phyloP scores from a whole-genome alignment of 2,329 filamentous ascomycete species.

The Penicillium brevicompactum region DNA sequence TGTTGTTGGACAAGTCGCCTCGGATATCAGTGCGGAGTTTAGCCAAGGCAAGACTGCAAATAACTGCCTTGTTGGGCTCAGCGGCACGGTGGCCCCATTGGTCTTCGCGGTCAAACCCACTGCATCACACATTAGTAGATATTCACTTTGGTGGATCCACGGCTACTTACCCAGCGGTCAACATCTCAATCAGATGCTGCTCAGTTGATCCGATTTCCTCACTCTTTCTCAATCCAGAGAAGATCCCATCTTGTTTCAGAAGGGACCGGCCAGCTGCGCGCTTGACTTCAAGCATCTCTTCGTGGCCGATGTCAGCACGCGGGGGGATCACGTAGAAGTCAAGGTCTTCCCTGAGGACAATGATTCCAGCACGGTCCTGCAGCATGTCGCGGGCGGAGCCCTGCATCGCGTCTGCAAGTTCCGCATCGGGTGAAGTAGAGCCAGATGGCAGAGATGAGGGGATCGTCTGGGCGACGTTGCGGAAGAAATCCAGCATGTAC shows the following conservation, averaged over 20 bases:
- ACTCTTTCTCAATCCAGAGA: slow-evolving; percentile 90
- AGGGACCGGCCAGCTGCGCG: slow-evolving; percentile 85
- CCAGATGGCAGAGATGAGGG: slow-evolving; percentile 66
- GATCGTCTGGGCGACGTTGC: slow-evolving; percentile 94
- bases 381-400: slow-evolving; percentile 73
- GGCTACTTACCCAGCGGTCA: slow-evolving; percentile 83
- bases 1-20: slow-evolving; percentile 71
- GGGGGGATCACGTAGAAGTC: slow-evolving; percentile 98
- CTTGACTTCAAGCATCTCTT: slow-evolving; percentile 96
- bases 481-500: slow-evolving; percentile 99
- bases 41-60: slow-evolving; percentile 92
- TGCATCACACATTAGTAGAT: slow-evolving; percentile 43
- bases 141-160: neutral
- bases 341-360: slow-evolving; percentile 91
- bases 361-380: slow-evolving; percentile 89
- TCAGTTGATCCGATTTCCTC: slow-evolving; percentile 96
- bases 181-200: slow-evolving; percentile 98
- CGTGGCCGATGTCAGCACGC: slow-evolving; percentile 75
- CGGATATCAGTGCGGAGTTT: slow-evolving; percentile 88
- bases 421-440: slow-evolving; percentile 60
- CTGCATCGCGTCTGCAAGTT: slow-evolving; percentile 71
- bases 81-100: slow-evolving; percentile 95
- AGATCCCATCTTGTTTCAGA: slow-evolving; percentile 88
- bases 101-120: slow-evolving; percentile 95
- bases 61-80: slow-evolving; percentile 96